Evolutionary conservation across 495 filamentous ascomycete genomes (phyloP).

Genomic region (Neohortaea acidophila): DNA sequence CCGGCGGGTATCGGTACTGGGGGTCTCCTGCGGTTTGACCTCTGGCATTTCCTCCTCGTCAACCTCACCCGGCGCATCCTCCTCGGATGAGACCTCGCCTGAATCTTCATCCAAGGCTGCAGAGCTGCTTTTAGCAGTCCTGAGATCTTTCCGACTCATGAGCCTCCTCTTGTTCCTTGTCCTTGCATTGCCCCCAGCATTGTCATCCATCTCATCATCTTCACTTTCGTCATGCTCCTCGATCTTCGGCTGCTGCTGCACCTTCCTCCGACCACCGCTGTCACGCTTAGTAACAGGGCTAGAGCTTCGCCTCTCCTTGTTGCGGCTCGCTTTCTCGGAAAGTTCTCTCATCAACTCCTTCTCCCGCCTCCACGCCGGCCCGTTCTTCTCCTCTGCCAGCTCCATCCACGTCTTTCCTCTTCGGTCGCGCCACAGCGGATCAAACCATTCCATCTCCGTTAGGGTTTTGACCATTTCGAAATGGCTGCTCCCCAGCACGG

Average conservation of each 20-base stretch:
- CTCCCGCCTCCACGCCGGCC: constrained; percentile 82
- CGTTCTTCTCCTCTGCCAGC: constrained; percentile 62
- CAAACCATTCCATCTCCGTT: constrained; percentile 59
- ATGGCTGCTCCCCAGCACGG: constrained; percentile 83
- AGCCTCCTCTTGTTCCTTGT: constrained; percentile 12
- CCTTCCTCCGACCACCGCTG: constrained; percentile 6
- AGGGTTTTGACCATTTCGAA: constrained; percentile 66
- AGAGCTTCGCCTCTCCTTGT: background rate
- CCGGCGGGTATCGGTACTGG: background rate
- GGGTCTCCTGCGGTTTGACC: constrained; percentile 10
- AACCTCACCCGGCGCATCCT: background rate
- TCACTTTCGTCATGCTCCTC: constrained; percentile 9
- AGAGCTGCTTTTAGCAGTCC: constrained; percentile 8
- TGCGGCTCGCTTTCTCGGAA: constrained; percentile 36
- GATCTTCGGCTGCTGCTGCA: background rate
- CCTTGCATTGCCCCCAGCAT: constrained; percentile 1
- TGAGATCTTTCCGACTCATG: constrained; percentile 14
- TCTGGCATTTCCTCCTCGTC: background rate
- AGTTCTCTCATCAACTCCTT: constrained; percentile 64
- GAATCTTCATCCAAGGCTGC: constrained; percentile 4
- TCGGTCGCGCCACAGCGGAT: constrained; percentile 49
- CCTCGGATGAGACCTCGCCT: background rate
- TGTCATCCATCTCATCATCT: constrained; percentile 1
- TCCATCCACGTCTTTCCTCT: constrained; percentile 66
- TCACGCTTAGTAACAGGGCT: constrained; percentile 18